Evolutionary conservation across 768 basidiomycete species (phyloP).

Genomic region (Paxillus involutus): DNA sequence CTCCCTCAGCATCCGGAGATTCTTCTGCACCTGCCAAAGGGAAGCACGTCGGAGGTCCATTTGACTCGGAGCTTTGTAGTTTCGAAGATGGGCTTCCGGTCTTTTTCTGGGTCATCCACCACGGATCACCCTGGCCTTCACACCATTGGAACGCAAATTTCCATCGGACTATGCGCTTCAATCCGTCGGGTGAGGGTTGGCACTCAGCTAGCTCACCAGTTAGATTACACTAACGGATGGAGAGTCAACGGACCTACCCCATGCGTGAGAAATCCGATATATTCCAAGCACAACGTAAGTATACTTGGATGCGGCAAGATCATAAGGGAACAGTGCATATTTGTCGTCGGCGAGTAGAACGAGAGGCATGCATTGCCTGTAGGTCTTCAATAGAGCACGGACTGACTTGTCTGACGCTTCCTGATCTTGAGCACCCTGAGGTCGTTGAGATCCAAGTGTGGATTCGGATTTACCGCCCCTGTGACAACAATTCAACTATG

Average conservation of each 20-base stretch:
- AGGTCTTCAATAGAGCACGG: conserved; percentile 62
- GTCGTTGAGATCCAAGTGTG: conserved; percentile 36
- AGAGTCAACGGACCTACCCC: conserved; percentile 26
- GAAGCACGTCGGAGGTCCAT: not conserved
- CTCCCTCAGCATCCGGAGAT: not conserved
- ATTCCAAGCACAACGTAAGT: conserved; percentile 54
- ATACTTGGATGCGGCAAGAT: conserved; percentile 50
- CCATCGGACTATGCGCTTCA: conserved; percentile 63
- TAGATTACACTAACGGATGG: conserved; percentile 9
- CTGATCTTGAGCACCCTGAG: conserved; percentile 61
- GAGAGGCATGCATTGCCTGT: conserved; percentile 53
- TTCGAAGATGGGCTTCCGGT: not conserved
- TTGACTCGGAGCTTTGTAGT: not conserved
- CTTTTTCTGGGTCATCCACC: conserved; percentile 39
- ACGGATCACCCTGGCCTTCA: conserved; percentile 59
- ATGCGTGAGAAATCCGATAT: conserved; percentile 69
- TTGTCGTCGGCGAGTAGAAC: conserved; percentile 74
- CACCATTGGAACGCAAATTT: conserved; percentile 90
- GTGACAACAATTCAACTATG: not conserved
- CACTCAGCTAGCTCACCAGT: conserved; percentile 50
- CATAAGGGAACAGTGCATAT: conserved; percentile 72
- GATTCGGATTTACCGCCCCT: conserved; percentile 75
- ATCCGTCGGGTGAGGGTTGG: conserved; percentile 47
- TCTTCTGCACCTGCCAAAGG: not conserved
- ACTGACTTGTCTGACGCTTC: conserved; percentile 68